Evolutionary conservation across 352 stramenopile genomes (phyloP).

Genomic region (Phytophthora aleatoria): DNA sequence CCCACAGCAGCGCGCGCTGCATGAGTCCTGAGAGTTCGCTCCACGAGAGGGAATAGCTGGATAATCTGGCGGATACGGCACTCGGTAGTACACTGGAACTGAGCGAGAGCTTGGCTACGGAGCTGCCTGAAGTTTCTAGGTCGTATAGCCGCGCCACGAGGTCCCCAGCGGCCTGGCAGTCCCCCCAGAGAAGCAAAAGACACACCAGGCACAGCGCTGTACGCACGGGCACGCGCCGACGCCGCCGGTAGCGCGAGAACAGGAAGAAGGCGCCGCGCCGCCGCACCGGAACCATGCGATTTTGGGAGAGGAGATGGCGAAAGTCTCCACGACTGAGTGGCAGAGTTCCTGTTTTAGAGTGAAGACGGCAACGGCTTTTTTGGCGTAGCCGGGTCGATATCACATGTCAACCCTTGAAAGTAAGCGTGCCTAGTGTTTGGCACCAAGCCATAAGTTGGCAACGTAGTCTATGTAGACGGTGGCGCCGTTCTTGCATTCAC

Average conservation of each 20-base stretch:
- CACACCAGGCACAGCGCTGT: constrained; percentile 16
- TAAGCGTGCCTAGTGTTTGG: constrained; percentile 8
- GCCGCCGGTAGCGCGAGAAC: constrained; percentile 26
- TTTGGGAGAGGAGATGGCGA: constrained; percentile 3
- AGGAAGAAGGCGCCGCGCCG: constrained; percentile 37
- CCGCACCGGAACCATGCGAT: constrained; percentile 35
- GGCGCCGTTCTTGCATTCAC: not conserved
- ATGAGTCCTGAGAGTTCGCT: constrained; percentile 55
- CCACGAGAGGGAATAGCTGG: constrained; percentile 40
- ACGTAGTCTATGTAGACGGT: not conserved
- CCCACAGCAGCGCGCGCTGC: constrained; percentile 76
- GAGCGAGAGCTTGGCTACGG: constrained; percentile 39
- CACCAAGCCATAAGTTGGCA: too few species aligned
- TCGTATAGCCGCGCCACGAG: constrained; percentile 62
- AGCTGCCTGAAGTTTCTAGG: constrained; percentile 32
- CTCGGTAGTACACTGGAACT: constrained; percentile 39
- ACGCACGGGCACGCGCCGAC: not conserved
- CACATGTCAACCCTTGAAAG: constrained; percentile 10
- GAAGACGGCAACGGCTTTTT: constrained; percentile 26
- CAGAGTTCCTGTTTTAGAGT: constrained; percentile 28
- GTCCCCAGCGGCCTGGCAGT: constrained; percentile 39
- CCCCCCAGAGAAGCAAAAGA: constrained; percentile 14
- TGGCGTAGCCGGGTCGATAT: constrained; percentile 10
- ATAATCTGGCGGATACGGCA: constrained; percentile 35
- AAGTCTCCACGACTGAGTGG: constrained; percentile 27